Evolutionary conservation across 2,329 filamentous ascomycete genomes (phyloP).

Genomic region (Cercospora berteroae): DNA sequence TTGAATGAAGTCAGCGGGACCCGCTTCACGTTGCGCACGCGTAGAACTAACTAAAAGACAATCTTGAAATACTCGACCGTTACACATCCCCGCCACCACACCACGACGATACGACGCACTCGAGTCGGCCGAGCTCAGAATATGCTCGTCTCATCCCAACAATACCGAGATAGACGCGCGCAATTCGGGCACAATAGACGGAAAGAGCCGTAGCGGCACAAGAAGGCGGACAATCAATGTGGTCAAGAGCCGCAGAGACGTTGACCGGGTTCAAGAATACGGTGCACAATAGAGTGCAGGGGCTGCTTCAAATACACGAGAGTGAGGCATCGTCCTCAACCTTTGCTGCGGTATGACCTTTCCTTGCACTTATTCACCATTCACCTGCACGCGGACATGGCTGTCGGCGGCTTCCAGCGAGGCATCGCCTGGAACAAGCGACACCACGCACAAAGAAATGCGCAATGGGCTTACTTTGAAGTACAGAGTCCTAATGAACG

Average conservation of each 20-base stretch:
- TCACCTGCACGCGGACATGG: not conserved
- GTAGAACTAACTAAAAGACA: not conserved
- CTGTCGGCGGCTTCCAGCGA: not conserved
- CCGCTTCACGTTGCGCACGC: not conserved
- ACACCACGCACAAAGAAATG: slow-evolving; percentile 4
- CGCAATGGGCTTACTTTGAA: slow-evolving; percentile 11
- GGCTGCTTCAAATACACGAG: not conserved
- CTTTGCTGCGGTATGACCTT: slow-evolving; percentile 4
- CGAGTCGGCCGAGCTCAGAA: not conserved
- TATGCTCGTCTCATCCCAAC: not conserved
- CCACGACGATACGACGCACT: not conserved
- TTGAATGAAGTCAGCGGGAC: slow-evolving; percentile 6
- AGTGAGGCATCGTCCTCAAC: slow-evolving; percentile 2
- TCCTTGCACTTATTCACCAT: not conserved
- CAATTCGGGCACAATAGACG: not conserved
- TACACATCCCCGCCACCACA: not conserved
- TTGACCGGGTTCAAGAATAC: not conserved
- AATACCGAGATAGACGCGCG: not conserved
- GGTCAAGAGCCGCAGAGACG: not conserved
- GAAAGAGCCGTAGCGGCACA: not conserved
- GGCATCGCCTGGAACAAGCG: slow-evolving; percentile 8
- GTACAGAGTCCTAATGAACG: slow-evolving; percentile 3
- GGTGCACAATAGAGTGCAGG: not conserved
- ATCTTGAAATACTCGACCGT: not conserved
- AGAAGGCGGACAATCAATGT: not conserved